A percentile compares a stretch with the other conserved stretches of the same genome.
These are phyloP conservation scores for Boletus rubescentipes DNA, from an alignment of 768 basidiomycete species.

Conservation along the genomic window DNA sequence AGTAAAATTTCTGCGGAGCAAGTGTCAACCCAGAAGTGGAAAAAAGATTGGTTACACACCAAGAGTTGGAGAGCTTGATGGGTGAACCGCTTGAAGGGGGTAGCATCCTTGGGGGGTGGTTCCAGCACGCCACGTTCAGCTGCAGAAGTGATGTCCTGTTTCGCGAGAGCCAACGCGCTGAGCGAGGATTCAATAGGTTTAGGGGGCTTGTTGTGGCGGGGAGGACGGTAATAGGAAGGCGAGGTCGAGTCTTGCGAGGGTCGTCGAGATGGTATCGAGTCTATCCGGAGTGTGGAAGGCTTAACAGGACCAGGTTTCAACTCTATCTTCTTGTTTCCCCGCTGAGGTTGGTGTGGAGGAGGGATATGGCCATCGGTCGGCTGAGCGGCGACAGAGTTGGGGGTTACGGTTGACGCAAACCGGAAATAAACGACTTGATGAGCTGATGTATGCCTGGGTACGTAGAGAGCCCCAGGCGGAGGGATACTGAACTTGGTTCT, in stretches of 20 bases:
- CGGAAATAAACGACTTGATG: conserved; percentile 8
- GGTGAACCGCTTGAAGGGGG: conserved; percentile 48
- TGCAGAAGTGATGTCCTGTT: conserved; percentile 65
- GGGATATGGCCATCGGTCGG: conserved; percentile 24
- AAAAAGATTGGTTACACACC: conserved; percentile 29
- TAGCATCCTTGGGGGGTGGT: conserved; percentile 64
- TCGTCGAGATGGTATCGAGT: conserved; percentile 15
- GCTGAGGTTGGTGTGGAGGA: conserved; percentile 26
- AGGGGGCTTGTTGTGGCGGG: conserved; percentile 23
- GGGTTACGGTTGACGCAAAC: conserved; percentile 31
- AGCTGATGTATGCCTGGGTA: conserved; percentile 1
- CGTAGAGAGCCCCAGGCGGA: neutral
- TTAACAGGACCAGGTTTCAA: conserved; percentile 66
- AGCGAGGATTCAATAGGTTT: conserved; percentile 18
- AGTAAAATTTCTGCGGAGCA: conserved; percentile 74
- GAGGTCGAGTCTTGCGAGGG: conserved; percentile 27
- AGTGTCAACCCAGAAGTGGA: neutral
- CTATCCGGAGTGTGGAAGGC: conserved; percentile 28
- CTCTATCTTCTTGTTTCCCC: conserved; percentile 51
- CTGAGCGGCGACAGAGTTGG: conserved; percentile 22
- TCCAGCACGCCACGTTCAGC: conserved; percentile 64
- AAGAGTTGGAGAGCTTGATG: conserved; percentile 50
- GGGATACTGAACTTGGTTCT: conserved; percentile 20
- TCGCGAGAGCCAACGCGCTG: conserved; percentile 48
- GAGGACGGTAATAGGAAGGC: conserved; percentile 27